Conservation (phyloP, 495 filamentous ascomycete genomes). For the Penicillium egyptiacum region DNA sequence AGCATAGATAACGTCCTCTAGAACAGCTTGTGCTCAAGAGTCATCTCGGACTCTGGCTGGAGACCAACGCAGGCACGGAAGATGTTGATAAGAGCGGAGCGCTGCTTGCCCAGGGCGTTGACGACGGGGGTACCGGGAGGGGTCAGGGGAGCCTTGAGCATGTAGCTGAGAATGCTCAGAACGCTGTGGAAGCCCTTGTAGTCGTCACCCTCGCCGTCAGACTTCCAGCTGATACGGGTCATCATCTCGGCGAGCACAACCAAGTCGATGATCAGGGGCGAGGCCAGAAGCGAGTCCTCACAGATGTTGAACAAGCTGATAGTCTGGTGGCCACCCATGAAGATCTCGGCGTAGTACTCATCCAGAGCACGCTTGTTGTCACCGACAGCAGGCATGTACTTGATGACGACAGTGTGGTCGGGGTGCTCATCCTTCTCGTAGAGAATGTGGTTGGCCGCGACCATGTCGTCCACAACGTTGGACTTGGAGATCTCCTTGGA, state of each 20-base stretch:
- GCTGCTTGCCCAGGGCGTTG: constrained; percentile 96
- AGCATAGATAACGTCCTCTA: constrained; percentile 23
- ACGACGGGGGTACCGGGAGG: constrained; percentile 94
- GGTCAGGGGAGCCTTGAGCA: constrained; percentile 98
- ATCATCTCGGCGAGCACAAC: constrained; percentile 93
- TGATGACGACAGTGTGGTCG: constrained; percentile 89
- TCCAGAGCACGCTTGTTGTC: constrained; percentile 99
- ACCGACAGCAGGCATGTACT: constrained; percentile 98
- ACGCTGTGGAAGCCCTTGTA: constrained; percentile 97
- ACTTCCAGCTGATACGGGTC: constrained; percentile 94
- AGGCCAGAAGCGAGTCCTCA: constrained; percentile 97
- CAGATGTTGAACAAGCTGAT: constrained; percentile 99
- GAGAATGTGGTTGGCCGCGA: constrained; percentile 87
- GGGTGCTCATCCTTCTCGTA: constrained; percentile 88
- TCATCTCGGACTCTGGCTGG: constrained; percentile 99
- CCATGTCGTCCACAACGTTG: constrained; percentile 99
- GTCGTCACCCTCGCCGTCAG: constrained; percentile 58
- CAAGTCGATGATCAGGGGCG: constrained; percentile 95
- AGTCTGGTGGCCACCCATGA: constrained; percentile 97
- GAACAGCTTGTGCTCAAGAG: constrained; percentile 98
- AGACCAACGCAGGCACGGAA: constrained; percentile 98
- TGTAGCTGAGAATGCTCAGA: constrained; percentile 96
- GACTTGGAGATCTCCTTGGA: constrained; percentile 99
- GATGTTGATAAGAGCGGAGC: constrained; percentile 92
- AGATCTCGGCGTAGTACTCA: constrained; percentile 99